A percentile compares a stretch with the other conserved stretches of the same genome.
phyloP scores from a whole-genome alignment of 495 filamentous ascomycete species.

The Penicillium egyptiacum region DNA sequence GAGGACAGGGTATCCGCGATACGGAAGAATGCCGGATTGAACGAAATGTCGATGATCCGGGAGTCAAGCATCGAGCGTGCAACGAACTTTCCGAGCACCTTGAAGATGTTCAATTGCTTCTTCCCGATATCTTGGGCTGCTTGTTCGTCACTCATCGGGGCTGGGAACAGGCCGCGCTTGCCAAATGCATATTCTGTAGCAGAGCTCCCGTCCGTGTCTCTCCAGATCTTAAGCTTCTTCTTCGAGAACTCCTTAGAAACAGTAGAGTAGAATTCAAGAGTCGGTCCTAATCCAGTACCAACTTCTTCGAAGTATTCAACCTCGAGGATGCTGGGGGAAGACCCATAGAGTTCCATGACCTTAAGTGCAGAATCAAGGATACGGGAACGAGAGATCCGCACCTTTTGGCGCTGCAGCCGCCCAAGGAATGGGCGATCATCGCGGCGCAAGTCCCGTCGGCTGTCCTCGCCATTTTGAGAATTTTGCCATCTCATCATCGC shows the following conservation, averaged over 20 bases:
- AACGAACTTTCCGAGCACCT: conserved; percentile 94
- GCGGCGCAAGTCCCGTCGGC: conserved; percentile 73
- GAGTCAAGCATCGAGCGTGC: conserved; percentile 98
- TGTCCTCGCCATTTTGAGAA: conserved; percentile 75
- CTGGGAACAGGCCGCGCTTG: conserved; percentile 83
- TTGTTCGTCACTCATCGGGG: conserved; percentile 82
- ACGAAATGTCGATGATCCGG: conserved; percentile 94
- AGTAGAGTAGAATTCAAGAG: conserved; percentile 96
- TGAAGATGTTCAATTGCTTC: conserved; percentile 83
- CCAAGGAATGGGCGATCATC: conserved; percentile 94
- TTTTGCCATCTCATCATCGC: conserved; percentile 99
- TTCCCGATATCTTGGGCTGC: conserved; percentile 72
- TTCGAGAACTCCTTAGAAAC: conserved; percentile 97
- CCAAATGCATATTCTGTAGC: conserved; percentile 83
- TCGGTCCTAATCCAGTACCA: conserved; percentile 93
- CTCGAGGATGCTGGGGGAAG: conserved; percentile 90
- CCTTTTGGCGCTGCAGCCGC: conserved; percentile 92
- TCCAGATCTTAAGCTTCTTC: conserved; percentile 95
- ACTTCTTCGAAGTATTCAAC: conserved; percentile 99
- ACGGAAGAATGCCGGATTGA: conserved; percentile 97
- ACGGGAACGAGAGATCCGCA: conserved; percentile 87
- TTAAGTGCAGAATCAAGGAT: conserved; percentile 97
- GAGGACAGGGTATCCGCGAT: conserved; percentile 73
- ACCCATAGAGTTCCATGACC: conserved; percentile 99
- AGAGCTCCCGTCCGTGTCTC: conserved; percentile 80